phyloP scores from a whole-genome alignment of 2,329 filamentous ascomycete genomes.

The Calycina herbarum region DNA sequence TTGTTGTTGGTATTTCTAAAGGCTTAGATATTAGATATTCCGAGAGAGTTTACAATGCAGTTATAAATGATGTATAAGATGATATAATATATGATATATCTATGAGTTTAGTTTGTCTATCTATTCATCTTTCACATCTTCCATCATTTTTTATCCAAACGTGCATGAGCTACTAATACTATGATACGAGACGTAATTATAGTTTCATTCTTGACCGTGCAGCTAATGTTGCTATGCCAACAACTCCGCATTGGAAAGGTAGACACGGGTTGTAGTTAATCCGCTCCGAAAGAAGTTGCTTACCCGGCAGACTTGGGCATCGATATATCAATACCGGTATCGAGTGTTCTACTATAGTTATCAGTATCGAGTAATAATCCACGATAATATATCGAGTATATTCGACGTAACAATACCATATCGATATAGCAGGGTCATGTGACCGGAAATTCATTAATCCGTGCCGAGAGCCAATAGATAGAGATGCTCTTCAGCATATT shows the following conservation, averaged over 20 bases:
- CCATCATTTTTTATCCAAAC: neutral
- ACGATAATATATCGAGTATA: neutral
- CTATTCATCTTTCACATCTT: neutral
- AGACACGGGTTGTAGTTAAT: neutral
- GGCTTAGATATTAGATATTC: no score
- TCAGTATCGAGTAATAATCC: neutral
- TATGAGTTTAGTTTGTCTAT: no score
- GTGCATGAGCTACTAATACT: neutral
- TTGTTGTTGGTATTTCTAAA: no score
- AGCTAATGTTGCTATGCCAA: slow-evolving; percentile 2
- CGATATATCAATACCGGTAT: neutral
- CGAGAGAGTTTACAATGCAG: no score
- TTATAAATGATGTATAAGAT: no score
- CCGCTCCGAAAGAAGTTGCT: neutral
- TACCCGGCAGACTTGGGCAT: neutral
- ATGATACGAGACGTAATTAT: neutral
- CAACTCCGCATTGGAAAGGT: neutral
- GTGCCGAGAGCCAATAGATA: neutral
- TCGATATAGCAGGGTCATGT: neutral
- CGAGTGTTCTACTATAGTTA: neutral
- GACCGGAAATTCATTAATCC: neutral
- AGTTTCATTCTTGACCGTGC: neutral
- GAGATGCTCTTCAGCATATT: neutral
- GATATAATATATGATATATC: no score
- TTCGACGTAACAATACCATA: neutral